A percentile compares a stretch with the other conserved stretches of the same genome.
Evolutionary conservation across 345 rosid species (phyloP).

Genomic region (Eucalyptus victrix): DNA sequence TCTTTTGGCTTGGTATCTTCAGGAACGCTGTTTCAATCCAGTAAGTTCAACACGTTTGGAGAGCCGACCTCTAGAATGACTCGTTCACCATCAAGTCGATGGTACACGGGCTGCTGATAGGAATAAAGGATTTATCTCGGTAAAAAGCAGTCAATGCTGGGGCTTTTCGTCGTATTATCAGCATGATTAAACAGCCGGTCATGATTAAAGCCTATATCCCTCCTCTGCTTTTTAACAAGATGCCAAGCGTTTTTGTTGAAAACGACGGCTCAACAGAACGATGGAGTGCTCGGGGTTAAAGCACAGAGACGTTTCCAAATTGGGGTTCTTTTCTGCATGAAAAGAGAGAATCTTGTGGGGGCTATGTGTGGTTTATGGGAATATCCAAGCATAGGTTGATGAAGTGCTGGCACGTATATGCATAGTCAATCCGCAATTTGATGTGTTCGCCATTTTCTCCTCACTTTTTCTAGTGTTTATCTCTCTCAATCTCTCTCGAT

Average conservation of each 20-base stretch:
- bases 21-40: neutral
- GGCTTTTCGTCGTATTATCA: neutral
- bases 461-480: neutral
- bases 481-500: neutral
- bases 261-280: neutral
- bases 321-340: neutral
- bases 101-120: neutral
- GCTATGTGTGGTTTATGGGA: neutral
- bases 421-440: neutral
- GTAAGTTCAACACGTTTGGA: neutral
- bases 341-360: neutral
- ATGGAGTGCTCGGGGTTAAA: neutral
- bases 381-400: neutral
- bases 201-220: neutral
- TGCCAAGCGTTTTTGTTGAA: neutral
- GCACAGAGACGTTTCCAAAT: neutral
- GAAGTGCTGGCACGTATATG: neutral
- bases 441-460: neutral
- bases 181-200: neutral
- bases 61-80: neutral
- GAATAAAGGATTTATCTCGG: neutral
- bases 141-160: neutral
- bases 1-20: neutral
- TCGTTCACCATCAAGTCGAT: neutral
- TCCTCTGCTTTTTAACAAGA: neutral